Conservation (phyloP, 345 rosid species). For the Toxicodendron radicans region DNA sequence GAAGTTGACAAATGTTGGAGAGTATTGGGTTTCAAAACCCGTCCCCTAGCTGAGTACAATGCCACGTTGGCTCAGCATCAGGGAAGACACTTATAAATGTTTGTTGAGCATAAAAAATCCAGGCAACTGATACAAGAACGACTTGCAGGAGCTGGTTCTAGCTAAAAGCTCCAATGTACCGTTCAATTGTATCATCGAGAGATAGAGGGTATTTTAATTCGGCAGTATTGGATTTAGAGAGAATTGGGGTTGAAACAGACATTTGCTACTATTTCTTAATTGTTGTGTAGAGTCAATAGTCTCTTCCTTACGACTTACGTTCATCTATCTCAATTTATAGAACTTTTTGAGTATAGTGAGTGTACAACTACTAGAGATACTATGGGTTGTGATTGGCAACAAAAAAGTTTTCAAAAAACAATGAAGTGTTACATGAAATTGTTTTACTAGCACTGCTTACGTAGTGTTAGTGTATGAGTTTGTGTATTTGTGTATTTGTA, state of each 20-base stretch:
- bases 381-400: too few relatives aligned
- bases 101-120: constrained; percentile 66
- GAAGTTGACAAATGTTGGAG: constrained; percentile 39
- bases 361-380: too few relatives aligned
- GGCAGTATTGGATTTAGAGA: constrained; percentile 22
- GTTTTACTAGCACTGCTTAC: too few relatives aligned
- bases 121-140: constrained; percentile 49
- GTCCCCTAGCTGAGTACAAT: constrained; percentile 32
- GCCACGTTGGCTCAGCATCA: constrained; percentile 57
- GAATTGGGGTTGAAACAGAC: constrained; percentile 30
- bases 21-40: constrained; percentile 18
- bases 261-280: neutral
- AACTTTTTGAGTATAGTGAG: too few relatives aligned
- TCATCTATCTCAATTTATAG: too few relatives aligned
- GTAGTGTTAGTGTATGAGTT: too few relatives aligned
- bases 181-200: constrained; percentile 44
- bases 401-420: too few relatives aligned
- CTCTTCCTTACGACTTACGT: too few relatives aligned
- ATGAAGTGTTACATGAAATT: too few relatives aligned
- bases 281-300: too few relatives aligned
- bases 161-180: constrained; percentile 36
- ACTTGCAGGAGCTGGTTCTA: constrained; percentile 46
- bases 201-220: constrained; percentile 17
- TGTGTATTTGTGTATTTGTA: too few relatives aligned
- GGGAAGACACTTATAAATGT: constrained; percentile 62